Evolutionary conservation across 768 basidiomycete species (phyloP), one percentile per base, ranked within the genome.

Genomic region (Termitomyces sp.): DNA sequence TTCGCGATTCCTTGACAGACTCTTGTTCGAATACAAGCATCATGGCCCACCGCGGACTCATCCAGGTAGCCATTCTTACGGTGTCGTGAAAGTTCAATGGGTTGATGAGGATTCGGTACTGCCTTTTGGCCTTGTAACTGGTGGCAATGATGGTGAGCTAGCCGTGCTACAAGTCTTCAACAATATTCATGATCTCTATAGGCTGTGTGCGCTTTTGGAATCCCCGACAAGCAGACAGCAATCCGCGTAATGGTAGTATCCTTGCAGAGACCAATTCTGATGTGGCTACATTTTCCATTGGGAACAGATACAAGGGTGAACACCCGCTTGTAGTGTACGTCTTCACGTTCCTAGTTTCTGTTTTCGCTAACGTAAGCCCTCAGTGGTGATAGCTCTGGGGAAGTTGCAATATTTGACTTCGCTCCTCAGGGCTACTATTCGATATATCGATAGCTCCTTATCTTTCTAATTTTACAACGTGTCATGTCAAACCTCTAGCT

Each of bases 161-260:
- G 10, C 20, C 1, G 5, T 40, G 3, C 20, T 43, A 44, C 47
- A 32, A 54, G 38, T 43, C 44, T 56, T 28, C 46, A 36, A 13
- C 48, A 16, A 20, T 22, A 49, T 26, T 67, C 36, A 60, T 30
- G 30, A 43, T 45, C 35, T 58, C 44, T 45, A 43, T 64, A 88
- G 87, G 87, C n/a, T 87, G 85, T 64, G 78, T 90, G 10, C 76
- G 87, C 28, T 62, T 87, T 36, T 90, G 87, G 87, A 79, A 88
- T 63, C 78, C 84, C 6, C 68, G 72, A 26, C 65, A 70, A n/a
- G 73, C 81, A 1, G 62, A 61, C 1, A 64, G 68, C 7, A 70
- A 75, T 52, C 64, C 68, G 3, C 56, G 62, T 3, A 82, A 85
- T 66, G 85, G 82, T 16, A 68, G 48, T 2, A 66, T 81, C 9